phyloP scores from a whole-genome alignment of 768 basidiomycete species.

The Exidia glandulosa region DNA sequence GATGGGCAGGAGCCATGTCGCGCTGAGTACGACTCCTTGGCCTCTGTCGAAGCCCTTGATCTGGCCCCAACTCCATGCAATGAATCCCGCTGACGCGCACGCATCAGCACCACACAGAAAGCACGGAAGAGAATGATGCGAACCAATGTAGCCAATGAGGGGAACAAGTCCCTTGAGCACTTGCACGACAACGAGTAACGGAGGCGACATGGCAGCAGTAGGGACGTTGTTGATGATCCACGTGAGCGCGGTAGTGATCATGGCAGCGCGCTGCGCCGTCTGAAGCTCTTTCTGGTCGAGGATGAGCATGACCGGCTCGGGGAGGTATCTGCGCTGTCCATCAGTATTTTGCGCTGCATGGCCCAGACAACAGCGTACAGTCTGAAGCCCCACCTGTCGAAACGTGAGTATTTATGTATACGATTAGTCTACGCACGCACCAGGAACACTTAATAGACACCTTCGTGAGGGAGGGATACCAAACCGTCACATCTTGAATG shows the following conservation, averaged over 20 bases:
- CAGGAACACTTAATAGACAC: conserved; percentile 66
- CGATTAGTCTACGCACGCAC: neutral
- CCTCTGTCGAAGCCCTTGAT: conserved; percentile 65
- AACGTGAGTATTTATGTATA: neutral
- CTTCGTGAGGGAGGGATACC: conserved; percentile 66
- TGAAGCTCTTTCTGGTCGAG: conserved; percentile 54
- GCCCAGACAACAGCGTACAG: conserved; percentile 18
- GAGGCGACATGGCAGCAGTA: conserved; percentile 43
- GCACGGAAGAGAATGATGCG: neutral
- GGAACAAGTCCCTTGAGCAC: conserved; percentile 56
- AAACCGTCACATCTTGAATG: conserved; percentile 24
- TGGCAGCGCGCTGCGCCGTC: conserved; percentile 61
- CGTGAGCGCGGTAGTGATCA: conserved; percentile 63
- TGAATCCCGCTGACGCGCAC: conserved; percentile 31
- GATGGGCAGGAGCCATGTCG: conserved; percentile 73
- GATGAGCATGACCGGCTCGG: conserved; percentile 58
- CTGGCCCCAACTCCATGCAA: conserved; percentile 70
- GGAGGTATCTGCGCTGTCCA: conserved; percentile 47
- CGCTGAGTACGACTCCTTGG: conserved; percentile 68
- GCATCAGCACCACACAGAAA: neutral
- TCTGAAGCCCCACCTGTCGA: conserved; percentile 55
- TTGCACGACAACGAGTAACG: conserved; percentile 43
- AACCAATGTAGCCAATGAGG: conserved; percentile 56
- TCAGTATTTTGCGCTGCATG: neutral
- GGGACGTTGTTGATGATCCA: conserved; percentile 64